Evolutionary conservation across 345 rosid genomes (phyloP), one percentile per base, ranked within the genome.

Genomic region (Carallia brachiata): DNA sequence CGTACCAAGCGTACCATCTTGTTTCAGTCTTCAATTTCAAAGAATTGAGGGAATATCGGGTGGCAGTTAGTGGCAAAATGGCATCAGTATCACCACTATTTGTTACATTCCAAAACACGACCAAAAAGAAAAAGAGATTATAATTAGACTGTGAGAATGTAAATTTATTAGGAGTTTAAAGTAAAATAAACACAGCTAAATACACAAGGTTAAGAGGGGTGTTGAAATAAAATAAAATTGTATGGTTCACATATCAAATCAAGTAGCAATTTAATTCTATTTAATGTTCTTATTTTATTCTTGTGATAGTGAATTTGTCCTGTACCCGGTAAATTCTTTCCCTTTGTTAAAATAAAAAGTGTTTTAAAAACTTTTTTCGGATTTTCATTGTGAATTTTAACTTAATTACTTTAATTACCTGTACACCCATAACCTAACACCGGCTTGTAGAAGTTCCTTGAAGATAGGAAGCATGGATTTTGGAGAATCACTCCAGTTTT

Each of bases 361-460:
- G 55, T 15, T 52, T 19, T 52, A 4, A 52, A 10, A 44, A 2
- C 0, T 44, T 40, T 10, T 12, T 9, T 44, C 15, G 10, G 2
- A 1, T 44, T 12, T 40, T 10, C 10, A 7, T 10, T 44, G 2
- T 10, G 48, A 2, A 44, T 9, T 9, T 9, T 9, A 53, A 50
- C 6, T 12, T 30, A 44, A 2, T 30, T 4, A 12, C 23, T 48
- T 36, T 32, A 32, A 32, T 32, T 75, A 90, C 98, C 97, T 93
- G 82, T 85, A 94, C 1, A 91, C 77, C 97, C 97, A 90, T 68
- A 87, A 86, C 53, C 93, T 88, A n/a, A 90, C 80, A 13, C 88
- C 88, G 40, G 88, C 63, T 57, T 81, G 82, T 59, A 90, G 81
- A 28, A 91, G 95, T 17, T 84, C 67, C 71, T 86, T 86, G 78